A percentile compares a stretch with the other conserved stretches of the same genome.
phyloP scores from a whole-genome alignment of 257 asterid genomes.

The Cynanchum wilfordii region DNA sequence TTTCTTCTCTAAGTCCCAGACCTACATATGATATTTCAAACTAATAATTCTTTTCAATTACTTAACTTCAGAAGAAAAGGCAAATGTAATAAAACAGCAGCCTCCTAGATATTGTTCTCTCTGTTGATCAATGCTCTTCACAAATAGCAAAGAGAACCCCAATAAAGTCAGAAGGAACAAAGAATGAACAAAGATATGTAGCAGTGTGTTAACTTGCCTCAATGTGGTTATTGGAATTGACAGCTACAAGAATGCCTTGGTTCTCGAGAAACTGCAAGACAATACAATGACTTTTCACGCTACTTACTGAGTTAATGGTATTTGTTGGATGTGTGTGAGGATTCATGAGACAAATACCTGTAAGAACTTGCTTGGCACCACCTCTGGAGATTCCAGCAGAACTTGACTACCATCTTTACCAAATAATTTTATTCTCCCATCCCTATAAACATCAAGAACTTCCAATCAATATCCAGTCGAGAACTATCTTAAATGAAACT shows the following conservation, averaged over 20 bases:
- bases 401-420: constrained; percentile 76
- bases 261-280: constrained; percentile 68
- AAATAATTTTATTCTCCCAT: constrained; percentile 79
- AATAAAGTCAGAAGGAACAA: not conserved
- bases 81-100: not conserved
- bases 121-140: not conserved
- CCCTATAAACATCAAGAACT: constrained; percentile 35
- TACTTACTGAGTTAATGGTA: not conserved
- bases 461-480: not conserved
- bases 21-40: constrained; percentile 40
- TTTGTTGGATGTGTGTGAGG: not conserved
- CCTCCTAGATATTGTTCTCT: not conserved
- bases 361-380: constrained; percentile 58
- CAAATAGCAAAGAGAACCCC: not conserved
- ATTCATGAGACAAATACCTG: constrained; percentile 38
- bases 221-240: constrained; percentile 62
- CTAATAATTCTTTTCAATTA: constrained; percentile 4
- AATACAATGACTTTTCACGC: constrained; percentile 5
- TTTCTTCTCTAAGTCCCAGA: constrained; percentile 73
- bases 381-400: constrained; percentile 58
- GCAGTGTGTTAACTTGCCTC: constrained; percentile 50
- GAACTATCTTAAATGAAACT: not conserved
- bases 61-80: not conserved
- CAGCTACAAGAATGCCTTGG: constrained; percentile 58
- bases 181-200: not conserved